Evolutionary conservation across 306 rosid species (phyloP), one percentile per base, ranked within the genome.

Genomic region (Sicyos baderoa): DNA sequence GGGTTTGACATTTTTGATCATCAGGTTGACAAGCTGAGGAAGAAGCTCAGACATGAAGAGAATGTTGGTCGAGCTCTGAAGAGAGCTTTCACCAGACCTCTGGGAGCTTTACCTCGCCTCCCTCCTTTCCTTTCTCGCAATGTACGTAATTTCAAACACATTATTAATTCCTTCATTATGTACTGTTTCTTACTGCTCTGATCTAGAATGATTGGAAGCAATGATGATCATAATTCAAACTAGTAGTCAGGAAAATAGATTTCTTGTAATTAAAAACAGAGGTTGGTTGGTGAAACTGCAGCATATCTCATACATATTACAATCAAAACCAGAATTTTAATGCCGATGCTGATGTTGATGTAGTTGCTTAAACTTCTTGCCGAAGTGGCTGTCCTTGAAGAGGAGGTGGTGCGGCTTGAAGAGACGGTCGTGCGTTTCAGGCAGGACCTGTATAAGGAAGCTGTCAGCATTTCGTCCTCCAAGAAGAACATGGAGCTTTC

Each of bases 81-180:
- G 74, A 93, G 99, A 79, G 99, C 99, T 80, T 88, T 90, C 76
- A 84, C 72, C 51, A 83, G 99, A 67, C 96, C 97, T 45, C 73
- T 93, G 82, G 99, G 99, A 51, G 89, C 97, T 72, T 82, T 93
- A n/a, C 99, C 99, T 70, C 97, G 99, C 80, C 91, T 90, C 56
- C 99, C 95, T 66, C 96, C 97, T 29, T 90, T 83, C 74, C 95
- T 93, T 55, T 95, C 99, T 76, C 83, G 90, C 55, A 32, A 75
- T 54, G 99, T 93, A 35, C 83, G 94, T 85, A 51, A 61, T 72
- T 69, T 63, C 4, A 40, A 63, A 18, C 18, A 17, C 67, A 48
- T 32, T 3, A 25, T 25, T 42, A 21, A 29, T 54, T 62, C 54
- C 54, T 80, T 44, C 5, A 7, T 6, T 58, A 52, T 5, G 55